Evolutionary conservation across 345 rosid species (phyloP).

Genomic region (Hypericum perforatum): DNA sequence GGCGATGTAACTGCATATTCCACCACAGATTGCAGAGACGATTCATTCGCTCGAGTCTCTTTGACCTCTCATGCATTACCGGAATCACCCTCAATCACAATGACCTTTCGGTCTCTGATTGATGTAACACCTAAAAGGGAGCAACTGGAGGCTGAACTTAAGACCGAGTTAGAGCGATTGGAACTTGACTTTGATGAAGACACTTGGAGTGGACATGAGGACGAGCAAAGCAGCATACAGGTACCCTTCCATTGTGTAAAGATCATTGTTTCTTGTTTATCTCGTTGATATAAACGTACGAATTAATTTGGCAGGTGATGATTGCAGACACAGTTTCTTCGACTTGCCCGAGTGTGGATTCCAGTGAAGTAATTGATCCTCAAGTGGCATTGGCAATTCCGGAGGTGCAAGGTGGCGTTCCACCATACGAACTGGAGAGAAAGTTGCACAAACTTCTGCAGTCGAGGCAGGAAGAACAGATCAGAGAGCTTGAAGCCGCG

Average conservation of each 20-base stretch:
- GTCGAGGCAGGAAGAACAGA: constrained; percentile 53
- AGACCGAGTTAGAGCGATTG: constrained; percentile 53
- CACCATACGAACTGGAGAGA: constrained; percentile 57
- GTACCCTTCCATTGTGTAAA: constrained; percentile 25
- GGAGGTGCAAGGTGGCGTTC: constrained; percentile 32
- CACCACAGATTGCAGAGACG: constrained; percentile 21
- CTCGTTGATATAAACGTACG: not conserved
- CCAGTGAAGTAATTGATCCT: constrained; percentile 24
- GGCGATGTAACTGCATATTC: constrained; percentile 14
- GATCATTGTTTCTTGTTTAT: not conserved
- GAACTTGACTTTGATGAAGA: constrained; percentile 44
- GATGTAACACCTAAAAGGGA: constrained; percentile 26
- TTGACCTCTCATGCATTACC: constrained; percentile 19
- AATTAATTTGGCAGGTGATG: constrained; percentile 16
- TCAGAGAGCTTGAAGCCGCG: constrained; percentile 54
- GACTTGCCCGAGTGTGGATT: constrained; percentile 14
- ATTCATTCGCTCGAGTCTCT: constrained; percentile 2
- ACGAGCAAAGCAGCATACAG: constrained; percentile 19
- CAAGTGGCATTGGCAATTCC: constrained; percentile 5
- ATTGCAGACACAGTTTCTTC: constrained; percentile 10
- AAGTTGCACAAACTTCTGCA: constrained; percentile 56
- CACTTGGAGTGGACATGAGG: constrained; percentile 11
- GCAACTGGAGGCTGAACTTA: constrained; percentile 65
- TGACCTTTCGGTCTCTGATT: constrained; percentile 21
- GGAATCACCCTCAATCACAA: constrained; percentile 16